A percentile compares a stretch with the other conserved stretches of the same genome.
Evolutionary conservation across 1,139 yeast species (phyloP).

Genomic region (Yamadazyma dushanensis): DNA sequence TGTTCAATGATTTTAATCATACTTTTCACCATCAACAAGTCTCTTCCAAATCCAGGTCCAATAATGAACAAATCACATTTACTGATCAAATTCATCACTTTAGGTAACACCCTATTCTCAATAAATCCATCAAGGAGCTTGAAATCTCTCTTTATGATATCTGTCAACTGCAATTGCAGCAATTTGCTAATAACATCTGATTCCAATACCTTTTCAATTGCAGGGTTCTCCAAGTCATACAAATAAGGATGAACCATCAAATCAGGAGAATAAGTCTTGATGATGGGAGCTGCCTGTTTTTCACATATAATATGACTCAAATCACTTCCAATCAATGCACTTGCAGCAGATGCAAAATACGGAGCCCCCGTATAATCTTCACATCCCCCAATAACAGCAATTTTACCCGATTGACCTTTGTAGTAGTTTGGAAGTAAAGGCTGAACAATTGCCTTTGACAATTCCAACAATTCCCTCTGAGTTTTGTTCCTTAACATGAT

Average conservation of each 20-base stretch:
- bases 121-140: conserved; percentile 31
- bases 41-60: conserved; percentile 96
- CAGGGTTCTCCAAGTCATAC: conserved; percentile 30
- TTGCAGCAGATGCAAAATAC: conserved; percentile 80
- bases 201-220: conserved; percentile 12
- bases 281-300: conserved; percentile 70
- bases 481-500: conserved; percentile 29
- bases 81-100: conserved; percentile 52
- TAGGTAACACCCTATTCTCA: conserved; percentile 50
- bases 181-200: conserved; percentile 19
- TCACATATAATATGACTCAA: conserved; percentile 88
- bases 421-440: conserved; percentile 73
- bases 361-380: conserved; percentile 98
- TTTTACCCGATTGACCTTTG: conserved; percentile 91
- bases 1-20: conserved; percentile 58
- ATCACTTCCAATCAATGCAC: conserved; percentile 85
- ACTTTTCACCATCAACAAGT: conserved; percentile 61
- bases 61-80: conserved; percentile 80
- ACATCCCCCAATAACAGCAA: conserved; percentile 90
- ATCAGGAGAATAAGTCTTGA: conserved; percentile 88
- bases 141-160: conserved; percentile 20
- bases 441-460: conserved; percentile 63
- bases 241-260: conserved; percentile 95
- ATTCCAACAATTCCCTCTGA: conserved; percentile 47
- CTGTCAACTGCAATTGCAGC: conserved; percentile 18